Percentiles rank a stretch among this genome's conserved stretches.
These are phyloP conservation scores for Periconia sp. DNA, from an alignment of 2,329 filamentous ascomycete genomes.

Conservation along the genomic window DNA sequence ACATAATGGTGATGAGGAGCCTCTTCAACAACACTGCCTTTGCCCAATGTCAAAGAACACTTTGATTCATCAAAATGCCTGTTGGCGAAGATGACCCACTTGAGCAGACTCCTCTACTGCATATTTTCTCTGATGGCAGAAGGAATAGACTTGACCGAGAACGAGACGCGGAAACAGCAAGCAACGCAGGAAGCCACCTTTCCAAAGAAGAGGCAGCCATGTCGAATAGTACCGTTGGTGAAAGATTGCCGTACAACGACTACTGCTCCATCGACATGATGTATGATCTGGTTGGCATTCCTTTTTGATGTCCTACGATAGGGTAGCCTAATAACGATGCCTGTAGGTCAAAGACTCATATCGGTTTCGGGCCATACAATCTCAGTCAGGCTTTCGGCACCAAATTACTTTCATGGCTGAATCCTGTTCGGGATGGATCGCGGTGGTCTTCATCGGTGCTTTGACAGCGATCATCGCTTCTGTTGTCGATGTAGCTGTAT, in stretches of 20 bases:
- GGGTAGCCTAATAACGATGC: neutral
- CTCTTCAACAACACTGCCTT: too few species aligned
- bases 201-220: conserved; percentile 55
- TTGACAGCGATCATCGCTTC: conserved; percentile 60
- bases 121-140: conserved; percentile 25
- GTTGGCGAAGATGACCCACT: neutral
- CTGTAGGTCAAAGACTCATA: conserved; percentile 58
- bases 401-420: conserved; percentile 49
- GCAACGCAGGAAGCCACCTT: conserved; percentile 47
- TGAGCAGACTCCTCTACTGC: conserved; percentile 42
- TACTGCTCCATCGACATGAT: conserved; percentile 66
- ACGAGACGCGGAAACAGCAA: conserved; percentile 47
- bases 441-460: conserved; percentile 55
- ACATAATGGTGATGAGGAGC: too few species aligned
- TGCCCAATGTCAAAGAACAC: too few species aligned
- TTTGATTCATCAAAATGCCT: too few species aligned
- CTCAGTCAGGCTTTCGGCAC: conserved; percentile 47
- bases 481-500: conserved; percentile 57
- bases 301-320: neutral
- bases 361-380: conserved; percentile 52
- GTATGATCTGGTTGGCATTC: conserved; percentile 54
- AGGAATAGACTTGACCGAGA: conserved; percentile 38
- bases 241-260: conserved; percentile 61
- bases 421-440: conserved; percentile 58
- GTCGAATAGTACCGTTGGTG: conserved; percentile 51